phyloP scores from a whole-genome alignment of 164 flowering plant species.

The Protea cynaroides region DNA sequence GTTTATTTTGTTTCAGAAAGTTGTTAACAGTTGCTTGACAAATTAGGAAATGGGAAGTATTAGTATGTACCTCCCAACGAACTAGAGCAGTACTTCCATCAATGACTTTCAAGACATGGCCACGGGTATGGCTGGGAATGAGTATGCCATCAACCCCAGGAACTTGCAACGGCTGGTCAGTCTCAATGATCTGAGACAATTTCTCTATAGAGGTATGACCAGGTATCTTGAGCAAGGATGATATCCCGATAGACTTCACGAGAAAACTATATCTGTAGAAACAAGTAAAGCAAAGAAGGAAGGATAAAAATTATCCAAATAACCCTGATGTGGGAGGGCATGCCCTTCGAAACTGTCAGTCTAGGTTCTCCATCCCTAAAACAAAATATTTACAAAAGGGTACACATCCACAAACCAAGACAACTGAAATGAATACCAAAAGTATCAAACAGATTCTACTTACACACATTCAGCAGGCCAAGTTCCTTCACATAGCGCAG shows the following conservation, averaged over 20 bases:
- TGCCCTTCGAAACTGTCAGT: too few relatives aligned
- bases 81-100: conserved; percentile 60
- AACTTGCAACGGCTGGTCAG: conserved; percentile 44
- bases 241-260: conserved; percentile 68
- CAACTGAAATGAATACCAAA: neutral
- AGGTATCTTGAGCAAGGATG: conserved; percentile 57
- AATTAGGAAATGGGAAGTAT: neutral
- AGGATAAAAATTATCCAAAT: neutral
- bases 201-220: conserved; percentile 33
- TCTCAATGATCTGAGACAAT: conserved; percentile 47
- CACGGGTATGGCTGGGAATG: conserved; percentile 71
- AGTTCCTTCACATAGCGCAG: conserved; percentile 83
- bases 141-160: conserved; percentile 73
- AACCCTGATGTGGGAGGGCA: neutral
- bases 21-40: too few relatives aligned
- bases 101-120: conserved; percentile 60
- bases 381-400: neutral
- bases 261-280: conserved; percentile 70
- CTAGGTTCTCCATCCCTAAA: too few relatives aligned
- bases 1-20: too few relatives aligned
- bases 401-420: neutral
- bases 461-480: conserved; percentile 98
- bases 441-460: conserved; percentile 25
- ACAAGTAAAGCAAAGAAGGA: neutral
- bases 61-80: conserved; percentile 80